Base-by-base conservation (phyloP, 2,329 filamentous ascomycete genomes). In the Pezicula rhizophila region DNA sequence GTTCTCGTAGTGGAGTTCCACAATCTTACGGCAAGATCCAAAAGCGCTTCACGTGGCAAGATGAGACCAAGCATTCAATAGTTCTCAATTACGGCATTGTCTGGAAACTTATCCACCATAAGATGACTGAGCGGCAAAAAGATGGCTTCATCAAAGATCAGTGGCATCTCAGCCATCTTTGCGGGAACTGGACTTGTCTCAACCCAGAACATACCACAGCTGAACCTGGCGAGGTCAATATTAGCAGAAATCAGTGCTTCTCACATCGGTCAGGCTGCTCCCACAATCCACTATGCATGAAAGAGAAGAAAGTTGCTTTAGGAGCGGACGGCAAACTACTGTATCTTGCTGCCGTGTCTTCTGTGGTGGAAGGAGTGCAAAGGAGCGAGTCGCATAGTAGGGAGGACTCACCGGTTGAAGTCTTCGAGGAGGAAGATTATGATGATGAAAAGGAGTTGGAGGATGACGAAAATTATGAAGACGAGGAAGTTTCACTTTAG, bases 151-250 rank as follows among this genome's bases (percentile, higher is more conserved):
- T 64, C 34, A 51, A 60, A 28, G 50, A 59, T 4, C 42, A 51
- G 31, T 64, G 62, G 63, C 57, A 62, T 40, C 42, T 60, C 2
- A 62, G 59, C 38, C 62, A 66, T 47, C 52, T 65, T 0, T 66
- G 62, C 46, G 62, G 62, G 1, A 66, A 66, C 33, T 66, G 62
- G 61, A 61, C 55, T 3, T 66, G 64, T 38, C 47, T 60, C 12
- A 66, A 65, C 42, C 49, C 57, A 2, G 28, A 35, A 12, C 64
- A 65, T 49, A 52, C 57, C 1, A 61, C 57, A 1, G 51, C 64
- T 10, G 62, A 66, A 45, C 47, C 54, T 2, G 55, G 56, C 14
- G 43, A 4, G 15, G 47, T 56, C 20, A 65, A 65, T 41, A 42
- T 50, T 10, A 50, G 50, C 31, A 49, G 63, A 8, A 64, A 64